Conservation (phyloP, 495 filamentous ascomycete species). For the Penicillium atrosanguineum region DNA sequence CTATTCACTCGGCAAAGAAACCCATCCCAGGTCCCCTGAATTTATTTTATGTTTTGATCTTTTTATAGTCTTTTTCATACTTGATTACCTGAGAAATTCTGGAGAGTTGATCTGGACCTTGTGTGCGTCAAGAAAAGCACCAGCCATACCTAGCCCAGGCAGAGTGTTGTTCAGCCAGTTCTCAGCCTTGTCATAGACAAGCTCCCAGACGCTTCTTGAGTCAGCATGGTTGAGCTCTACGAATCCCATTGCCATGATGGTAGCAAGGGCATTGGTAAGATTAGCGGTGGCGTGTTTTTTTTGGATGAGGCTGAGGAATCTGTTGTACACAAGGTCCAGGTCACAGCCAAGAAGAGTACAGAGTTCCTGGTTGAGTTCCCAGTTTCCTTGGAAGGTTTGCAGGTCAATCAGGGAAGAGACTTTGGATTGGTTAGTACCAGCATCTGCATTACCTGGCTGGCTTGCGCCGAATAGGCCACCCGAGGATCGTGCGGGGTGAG, state of each 20-base stretch:
- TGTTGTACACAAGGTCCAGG: background rate
- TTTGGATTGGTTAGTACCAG: background rate
- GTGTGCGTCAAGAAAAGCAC: background rate
- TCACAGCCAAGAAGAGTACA: background rate
- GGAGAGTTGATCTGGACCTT: background rate
- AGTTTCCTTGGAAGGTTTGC: slow-evolving; percentile 12
- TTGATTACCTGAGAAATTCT: background rate
- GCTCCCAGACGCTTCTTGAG: slow-evolving; percentile 52
- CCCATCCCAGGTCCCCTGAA: background rate
- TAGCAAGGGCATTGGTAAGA: slow-evolving; percentile 30
- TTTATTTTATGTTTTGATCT: no score
- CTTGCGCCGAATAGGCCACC: no score
- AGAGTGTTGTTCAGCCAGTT: slow-evolving; percentile 21
- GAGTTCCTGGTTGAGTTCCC: slow-evolving; percentile 8
- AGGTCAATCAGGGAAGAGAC: slow-evolving; percentile 8
- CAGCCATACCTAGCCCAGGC: background rate
- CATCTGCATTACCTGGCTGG: background rate
- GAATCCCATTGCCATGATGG: slow-evolving; percentile 48
- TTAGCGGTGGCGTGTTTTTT: slow-evolving; percentile 1
- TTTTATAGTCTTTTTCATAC: no score
- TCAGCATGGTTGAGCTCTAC: slow-evolving; percentile 39
- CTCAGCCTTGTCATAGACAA: slow-evolving; percentile 40
- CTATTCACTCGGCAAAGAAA: no score
- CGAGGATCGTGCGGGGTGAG: no score
- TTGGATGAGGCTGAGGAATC: slow-evolving; percentile 2